A percentile compares a stretch with the other conserved stretches of the same genome.
These are phyloP conservation scores for Ustilago cynodontis DNA, from an alignment of 1,284 basidiomycete species.

Conservation along the genomic window DNA sequence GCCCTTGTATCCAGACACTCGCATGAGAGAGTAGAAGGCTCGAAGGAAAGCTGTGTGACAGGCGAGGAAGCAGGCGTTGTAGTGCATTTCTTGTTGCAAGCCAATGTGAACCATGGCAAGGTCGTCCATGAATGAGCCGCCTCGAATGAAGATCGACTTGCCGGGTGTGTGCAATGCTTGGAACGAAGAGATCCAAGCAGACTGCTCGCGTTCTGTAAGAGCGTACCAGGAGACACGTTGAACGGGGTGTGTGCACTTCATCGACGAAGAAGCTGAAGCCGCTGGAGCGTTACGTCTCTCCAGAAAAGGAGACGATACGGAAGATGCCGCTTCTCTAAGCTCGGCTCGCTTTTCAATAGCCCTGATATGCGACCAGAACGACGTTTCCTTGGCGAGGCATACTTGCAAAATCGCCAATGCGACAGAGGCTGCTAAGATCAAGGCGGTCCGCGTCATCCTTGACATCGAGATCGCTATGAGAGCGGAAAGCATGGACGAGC, in stretches of 20 bases:
- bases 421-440: not conserved
- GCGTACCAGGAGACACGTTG: slow-evolving; percentile 37
- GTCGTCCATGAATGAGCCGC: slow-evolving; percentile 40
- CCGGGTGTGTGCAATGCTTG: not conserved
- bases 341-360: slow-evolving; percentile 13
- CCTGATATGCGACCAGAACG: slow-evolving; percentile 21
- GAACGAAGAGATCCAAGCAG: slow-evolving; percentile 26
- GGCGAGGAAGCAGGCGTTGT: slow-evolving; percentile 37
- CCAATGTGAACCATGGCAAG: slow-evolving; percentile 35
- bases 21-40: slow-evolving; percentile 38
- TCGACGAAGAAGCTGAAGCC: slow-evolving; percentile 3
- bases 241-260: slow-evolving; percentile 34
- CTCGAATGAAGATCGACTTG: slow-evolving; percentile 35
- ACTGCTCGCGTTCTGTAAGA: slow-evolving; percentile 11
- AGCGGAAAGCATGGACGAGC: not conserved
- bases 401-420: not conserved
- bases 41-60: slow-evolving; percentile 41
- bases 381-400: slow-evolving; percentile 11
- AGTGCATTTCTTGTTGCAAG: slow-evolving; percentile 44
- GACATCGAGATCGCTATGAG: not conserved
- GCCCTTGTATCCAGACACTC: slow-evolving; percentile 28
- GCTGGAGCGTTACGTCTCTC: not conserved
- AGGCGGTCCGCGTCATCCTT: not conserved
- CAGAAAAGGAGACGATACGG: not conserved
- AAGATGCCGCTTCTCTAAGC: not conserved